Conservation (phyloP, 2,329 filamentous ascomycete genomes). For the Pyricularia sp. region DNA sequence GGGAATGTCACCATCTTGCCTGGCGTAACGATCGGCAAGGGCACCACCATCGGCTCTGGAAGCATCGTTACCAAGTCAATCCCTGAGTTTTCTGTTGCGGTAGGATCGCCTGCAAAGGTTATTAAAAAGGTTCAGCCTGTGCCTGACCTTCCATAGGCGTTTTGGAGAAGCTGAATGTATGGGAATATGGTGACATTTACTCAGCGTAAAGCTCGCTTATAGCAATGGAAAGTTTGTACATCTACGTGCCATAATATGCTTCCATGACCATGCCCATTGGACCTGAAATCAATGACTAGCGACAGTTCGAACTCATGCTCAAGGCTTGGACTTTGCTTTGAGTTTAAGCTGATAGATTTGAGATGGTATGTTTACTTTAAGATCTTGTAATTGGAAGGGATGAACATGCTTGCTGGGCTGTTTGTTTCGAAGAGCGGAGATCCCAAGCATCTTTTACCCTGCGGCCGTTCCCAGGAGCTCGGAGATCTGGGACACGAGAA, state of each 20-base stretch:
- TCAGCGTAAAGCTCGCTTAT: neutral
- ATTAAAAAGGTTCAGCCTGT: conserved; percentile 29
- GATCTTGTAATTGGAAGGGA: neutral
- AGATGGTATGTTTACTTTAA: neutral
- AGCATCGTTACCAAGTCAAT: conserved; percentile 40
- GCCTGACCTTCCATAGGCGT: conserved; percentile 1
- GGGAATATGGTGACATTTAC: neutral
- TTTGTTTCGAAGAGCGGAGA: neutral
- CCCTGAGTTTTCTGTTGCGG: conserved; percentile 35
- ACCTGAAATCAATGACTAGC: too few species aligned
- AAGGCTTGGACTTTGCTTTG: neutral
- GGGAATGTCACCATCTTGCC: conserved; percentile 39
- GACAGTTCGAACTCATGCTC: neutral
- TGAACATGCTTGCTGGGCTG: neutral
- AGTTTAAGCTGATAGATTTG: neutral
- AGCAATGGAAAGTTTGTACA: neutral
- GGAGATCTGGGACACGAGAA: too few species aligned
- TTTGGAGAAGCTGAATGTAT: neutral
- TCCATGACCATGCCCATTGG: neutral
- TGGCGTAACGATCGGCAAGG: conserved; percentile 42
- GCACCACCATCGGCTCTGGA: conserved; percentile 39
- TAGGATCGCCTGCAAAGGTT: conserved; percentile 38
- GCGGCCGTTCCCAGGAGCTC: neutral
- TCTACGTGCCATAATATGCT: neutral
- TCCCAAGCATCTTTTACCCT: neutral